Percentiles rank a stretch among this genome's conserved stretches.
phyloP scores from a whole-genome alignment of 75 land plant genomes.

The Adiantum capillusveneris region DNA sequence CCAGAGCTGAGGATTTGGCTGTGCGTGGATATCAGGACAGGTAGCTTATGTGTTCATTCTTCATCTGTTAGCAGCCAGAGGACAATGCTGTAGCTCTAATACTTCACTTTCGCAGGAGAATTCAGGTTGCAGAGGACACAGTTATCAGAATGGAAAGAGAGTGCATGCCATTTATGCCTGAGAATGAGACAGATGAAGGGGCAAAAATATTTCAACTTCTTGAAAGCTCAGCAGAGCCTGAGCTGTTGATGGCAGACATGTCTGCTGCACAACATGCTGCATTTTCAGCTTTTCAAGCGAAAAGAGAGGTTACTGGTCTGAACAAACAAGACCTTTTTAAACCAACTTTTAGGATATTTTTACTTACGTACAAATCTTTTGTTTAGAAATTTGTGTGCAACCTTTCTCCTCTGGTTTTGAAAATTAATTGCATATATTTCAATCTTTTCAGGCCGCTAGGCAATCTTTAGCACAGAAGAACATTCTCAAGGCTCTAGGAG shows the following conservation, averaged over 20 bases:
- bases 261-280: slow-evolving; percentile 55
- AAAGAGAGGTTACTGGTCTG: slow-evolving; percentile 36
- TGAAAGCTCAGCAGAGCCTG: slow-evolving; percentile 69
- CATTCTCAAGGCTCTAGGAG: slow-evolving; percentile 46
- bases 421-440: too few species aligned
- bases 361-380: neutral
- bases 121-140: slow-evolving; percentile 38
- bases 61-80: too few species aligned
- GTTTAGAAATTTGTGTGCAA: neutral
- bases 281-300: slow-evolving; percentile 45
- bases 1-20: slow-evolving; percentile 37
- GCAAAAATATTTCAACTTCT: slow-evolving; percentile 55
- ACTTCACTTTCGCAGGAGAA: slow-evolving; percentile 26
- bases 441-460: slow-evolving; percentile 30
- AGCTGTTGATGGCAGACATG: slow-evolving; percentile 79
- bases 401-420: too few species aligned
- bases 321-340: neutral
- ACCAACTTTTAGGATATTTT: neutral
- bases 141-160: slow-evolving; percentile 29
- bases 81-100: neutral
- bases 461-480: slow-evolving; percentile 40
- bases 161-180: slow-evolving; percentile 4
- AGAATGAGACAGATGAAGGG: slow-evolving; percentile 53
- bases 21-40: slow-evolving; percentile 43
- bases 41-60: slow-evolving; percentile 33